Evolutionary conservation across 176 grass and related monocot genomes (phyloP), one percentile per base, ranked within the genome.

Genomic region (Areca catechu): DNA sequence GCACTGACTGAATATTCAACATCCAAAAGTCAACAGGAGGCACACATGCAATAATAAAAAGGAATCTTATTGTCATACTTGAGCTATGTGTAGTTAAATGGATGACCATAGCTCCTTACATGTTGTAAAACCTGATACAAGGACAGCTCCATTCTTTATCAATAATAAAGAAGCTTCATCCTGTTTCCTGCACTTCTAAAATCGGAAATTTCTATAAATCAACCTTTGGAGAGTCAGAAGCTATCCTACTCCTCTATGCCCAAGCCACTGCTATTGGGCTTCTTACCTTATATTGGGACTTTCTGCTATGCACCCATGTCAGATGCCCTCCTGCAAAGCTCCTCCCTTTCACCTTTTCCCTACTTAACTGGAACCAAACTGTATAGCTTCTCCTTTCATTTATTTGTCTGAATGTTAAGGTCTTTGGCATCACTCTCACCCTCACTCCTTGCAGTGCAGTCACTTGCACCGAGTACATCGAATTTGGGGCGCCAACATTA

Each of bases 241-340:
- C 34, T 43, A 43, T 43, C 34, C 34, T 43, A 43, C 9, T 43
- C 9, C 34, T 24, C 23, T 43, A 43, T 43, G 62, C 65, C 86
- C 80, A 91, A 5, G 72, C 80, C 16, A 91, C 80, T 30, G 80
- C 80, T 28, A 97, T 85, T 60, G 86, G 92, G 60, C 92, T 97
- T 62, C 86, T 91, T 65, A 97, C 92, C 27, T 58, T 76, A 59
- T 84, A 85, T 71, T 75, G 88, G 14, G 76, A 64, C 24, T 66
- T 54, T 0, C 55, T 57, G 25, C 48, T 68, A 58, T 85, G 78
- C 72, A 59, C 73, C 92, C 92, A 97, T 43, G 77, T 63, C 69
- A 97, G 52, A 23, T 68, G 81, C 56, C 92, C 92, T 6, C 88
- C 83, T 4, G 55, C 66, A 19, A 60, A 23, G 5, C 19, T 79